A percentile compares a stretch with the other conserved stretches of the same genome.
Conservation (phyloP, 2,329 filamentous ascomycete species). For the Ilyonectria sp. region DNA sequence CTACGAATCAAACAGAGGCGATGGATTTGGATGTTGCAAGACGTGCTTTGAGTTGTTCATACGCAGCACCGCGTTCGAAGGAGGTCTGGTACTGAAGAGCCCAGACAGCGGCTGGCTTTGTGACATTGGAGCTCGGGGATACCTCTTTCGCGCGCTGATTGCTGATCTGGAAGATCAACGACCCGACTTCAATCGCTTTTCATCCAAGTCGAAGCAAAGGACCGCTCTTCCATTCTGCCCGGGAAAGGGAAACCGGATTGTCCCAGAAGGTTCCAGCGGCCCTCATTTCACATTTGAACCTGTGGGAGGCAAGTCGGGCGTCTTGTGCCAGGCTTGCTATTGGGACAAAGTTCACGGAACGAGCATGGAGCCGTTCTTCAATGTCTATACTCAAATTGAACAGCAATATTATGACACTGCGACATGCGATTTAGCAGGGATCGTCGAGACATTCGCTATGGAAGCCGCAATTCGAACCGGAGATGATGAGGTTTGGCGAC, state of each 20-base stretch:
- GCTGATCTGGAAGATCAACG: constrained; percentile 12
- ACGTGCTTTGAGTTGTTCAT: constrained; percentile 19
- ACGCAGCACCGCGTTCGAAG: constrained; percentile 16
- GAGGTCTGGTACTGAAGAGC: neutral
- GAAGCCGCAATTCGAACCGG: constrained; percentile 1
- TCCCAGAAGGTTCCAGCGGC: neutral
- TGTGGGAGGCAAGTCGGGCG: constrained; percentile 4
- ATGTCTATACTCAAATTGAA: constrained; percentile 4
- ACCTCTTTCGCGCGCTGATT: constrained; percentile 1
- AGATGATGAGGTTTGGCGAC: constrained; percentile 18
- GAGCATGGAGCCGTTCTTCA: constrained; percentile 21
- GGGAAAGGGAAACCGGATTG: neutral
- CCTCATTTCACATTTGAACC: constrained; percentile 9
- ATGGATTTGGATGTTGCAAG: constrained; percentile 18
- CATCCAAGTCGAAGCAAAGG: neutral
- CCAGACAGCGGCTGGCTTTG: constrained; percentile 7
- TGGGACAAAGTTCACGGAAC: constrained; percentile 23
- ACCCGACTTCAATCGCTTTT: constrained; percentile 15
- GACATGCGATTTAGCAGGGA: constrained; percentile 7
- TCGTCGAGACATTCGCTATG: constrained; percentile 17
- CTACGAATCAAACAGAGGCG: constrained; percentile 10
- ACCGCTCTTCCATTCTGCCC: constrained; percentile 8
- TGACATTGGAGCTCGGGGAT: constrained; percentile 19
- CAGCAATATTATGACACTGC: neutral
- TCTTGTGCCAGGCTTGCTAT: constrained; percentile 22